phyloP scores from a whole-genome alignment of 2,329 filamentous ascomycete genomes.

The Cladosporium sp. region DNA sequence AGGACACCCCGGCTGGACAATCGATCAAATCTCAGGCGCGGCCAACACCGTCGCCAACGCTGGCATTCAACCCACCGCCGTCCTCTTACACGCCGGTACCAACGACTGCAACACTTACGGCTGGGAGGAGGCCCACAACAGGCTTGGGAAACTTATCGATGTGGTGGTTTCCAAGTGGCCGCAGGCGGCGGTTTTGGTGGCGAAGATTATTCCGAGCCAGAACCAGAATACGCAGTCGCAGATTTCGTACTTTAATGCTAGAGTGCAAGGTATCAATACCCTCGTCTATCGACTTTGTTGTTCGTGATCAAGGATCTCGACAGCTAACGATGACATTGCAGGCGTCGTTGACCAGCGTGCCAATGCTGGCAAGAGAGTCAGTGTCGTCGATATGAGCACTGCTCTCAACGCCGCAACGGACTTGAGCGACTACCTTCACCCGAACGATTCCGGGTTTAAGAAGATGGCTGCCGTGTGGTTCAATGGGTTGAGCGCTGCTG shows the following conservation, averaged over 20 bases:
- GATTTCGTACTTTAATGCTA: constrained; percentile 5
- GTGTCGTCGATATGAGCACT: constrained; percentile 7
- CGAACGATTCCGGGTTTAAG: constrained; percentile 11
- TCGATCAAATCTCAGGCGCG: constrained; percentile 15
- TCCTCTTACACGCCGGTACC: constrained; percentile 15
- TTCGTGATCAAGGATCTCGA: too few relatives aligned
- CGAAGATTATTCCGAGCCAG: constrained; percentile 6
- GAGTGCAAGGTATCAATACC: not conserved
- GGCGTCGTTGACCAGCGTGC: constrained; percentile 11
- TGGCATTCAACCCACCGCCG: constrained; percentile 9
- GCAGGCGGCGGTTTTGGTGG: constrained; percentile 13
- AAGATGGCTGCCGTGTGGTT: constrained; percentile 15
- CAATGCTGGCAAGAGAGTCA: constrained; percentile 6
- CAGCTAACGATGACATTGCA: not conserved
- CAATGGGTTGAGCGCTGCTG: constrained; percentile 10
- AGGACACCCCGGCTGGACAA: constrained; percentile 14
- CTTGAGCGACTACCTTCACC: constrained; percentile 12
- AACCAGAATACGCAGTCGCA: constrained; percentile 1
- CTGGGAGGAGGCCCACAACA: not conserved
- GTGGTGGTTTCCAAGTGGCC: constrained; percentile 9
- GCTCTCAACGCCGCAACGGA: not conserved
- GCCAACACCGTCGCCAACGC: not conserved
- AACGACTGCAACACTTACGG: constrained; percentile 13
- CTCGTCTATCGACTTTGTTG: too few relatives aligned
- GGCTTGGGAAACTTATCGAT: constrained; percentile 14